Base-by-base conservation (phyloP, 305 asterid species). In the Petunia hybrid region DNA sequence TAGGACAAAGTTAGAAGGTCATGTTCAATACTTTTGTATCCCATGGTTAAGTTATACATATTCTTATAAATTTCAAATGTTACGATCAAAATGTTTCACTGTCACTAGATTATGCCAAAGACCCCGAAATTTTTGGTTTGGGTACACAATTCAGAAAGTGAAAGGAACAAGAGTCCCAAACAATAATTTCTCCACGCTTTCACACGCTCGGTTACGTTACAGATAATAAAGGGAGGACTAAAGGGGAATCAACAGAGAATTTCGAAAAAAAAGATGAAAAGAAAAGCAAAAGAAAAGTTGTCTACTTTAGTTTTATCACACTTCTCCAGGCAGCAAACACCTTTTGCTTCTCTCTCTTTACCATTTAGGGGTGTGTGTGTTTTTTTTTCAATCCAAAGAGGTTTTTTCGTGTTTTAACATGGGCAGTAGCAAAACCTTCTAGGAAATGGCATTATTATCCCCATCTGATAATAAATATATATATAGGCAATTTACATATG, bases 311-410 rank as follows among this genome's bases (percentile, higher is more conserved):
- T 35, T 73, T 71, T 48, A 22, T 22, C 31, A 73, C 62, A 48
- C 35, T 73, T 71, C 77, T 48, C 77, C 77, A 48, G 62, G 45
- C 45, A 73, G 13, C 78, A 48, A 71, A 35, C 78, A 73, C 62
- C 13, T 73, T 73, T 73, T 48, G 46, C 62, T 41, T 1, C 68
- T 9, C 40, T 13, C 62, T 22, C 65, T 35, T 59, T 45, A 22
- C 31, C 31, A 22, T 22, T 22, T 22, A 22, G 31, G 31, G 31
- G 31, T 22, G 31, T 22, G 31, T 46, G 43, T 46, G 3, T 0
- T 45, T 0, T 2, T 46, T 70, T 22, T 22, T 45, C 46, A 22
- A 1, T 5, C 8, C 16, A 70, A 46, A 70, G 60, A 45, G 43
- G 42, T 70, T 43, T 45, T 22, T 69, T 46, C 10, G 8, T 70